These are phyloP conservation scores for Starmerella kuoi DNA, from an alignment of 805 yeast species.

Conservation along the genomic window DNA sequence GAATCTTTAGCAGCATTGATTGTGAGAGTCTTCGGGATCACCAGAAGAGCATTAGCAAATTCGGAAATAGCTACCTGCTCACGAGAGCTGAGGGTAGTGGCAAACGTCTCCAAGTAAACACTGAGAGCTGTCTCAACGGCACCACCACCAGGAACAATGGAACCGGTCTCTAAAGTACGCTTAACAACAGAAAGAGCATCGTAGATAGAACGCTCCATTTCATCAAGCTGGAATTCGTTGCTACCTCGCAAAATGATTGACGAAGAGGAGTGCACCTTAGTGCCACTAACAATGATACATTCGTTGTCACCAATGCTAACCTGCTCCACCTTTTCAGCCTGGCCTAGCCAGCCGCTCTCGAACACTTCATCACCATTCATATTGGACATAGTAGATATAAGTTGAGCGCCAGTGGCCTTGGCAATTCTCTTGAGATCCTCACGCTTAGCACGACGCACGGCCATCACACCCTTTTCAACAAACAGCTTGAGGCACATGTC, in stretches of 20 bases:
- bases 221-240: conserved; percentile 85
- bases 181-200: conserved; percentile 91
- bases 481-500: conserved; percentile 84
- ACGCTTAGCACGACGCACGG: conserved; percentile 91
- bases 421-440: conserved; percentile 96
- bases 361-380: conserved; percentile 93
- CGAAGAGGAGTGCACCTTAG: conserved; percentile 79
- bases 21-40: conserved; percentile 93
- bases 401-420: conserved; percentile 93
- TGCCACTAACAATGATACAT: conserved; percentile 82
- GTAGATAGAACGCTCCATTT: conserved; percentile 94
- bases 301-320: conserved; percentile 91
- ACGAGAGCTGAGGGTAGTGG: conserved; percentile 93
- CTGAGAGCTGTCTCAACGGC: conserved; percentile 96
- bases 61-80: conserved; percentile 97
- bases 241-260: conserved; percentile 92
- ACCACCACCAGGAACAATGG: conserved; percentile 98
- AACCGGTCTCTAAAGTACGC: conserved; percentile 87
- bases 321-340: conserved; percentile 83
- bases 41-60: conserved; percentile 78
- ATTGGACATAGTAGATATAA: conserved; percentile 75
- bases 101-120: conserved; percentile 89
- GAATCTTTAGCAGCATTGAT: conserved; percentile 97
- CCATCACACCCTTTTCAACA: conserved; percentile 86
- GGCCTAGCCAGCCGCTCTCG: conserved; percentile 72